phyloP scores from a whole-genome alignment of 2,329 filamentous ascomycete species.

The Diaporthe sp. region DNA sequence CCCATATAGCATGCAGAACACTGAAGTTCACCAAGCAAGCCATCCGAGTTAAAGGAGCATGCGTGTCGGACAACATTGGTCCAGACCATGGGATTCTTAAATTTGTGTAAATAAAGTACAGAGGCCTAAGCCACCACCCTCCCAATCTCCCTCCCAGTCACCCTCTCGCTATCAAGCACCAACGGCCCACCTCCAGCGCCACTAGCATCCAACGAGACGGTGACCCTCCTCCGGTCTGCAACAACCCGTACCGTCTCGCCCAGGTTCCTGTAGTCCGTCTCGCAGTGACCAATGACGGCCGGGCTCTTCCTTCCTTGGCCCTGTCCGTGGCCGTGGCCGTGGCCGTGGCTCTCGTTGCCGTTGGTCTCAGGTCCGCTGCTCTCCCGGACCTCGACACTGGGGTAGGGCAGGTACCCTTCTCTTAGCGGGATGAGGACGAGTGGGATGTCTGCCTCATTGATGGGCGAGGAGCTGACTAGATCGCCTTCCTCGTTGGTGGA shows the following conservation, averaged over 20 bases:
- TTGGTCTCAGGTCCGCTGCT: neutral
- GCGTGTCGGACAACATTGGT: neutral
- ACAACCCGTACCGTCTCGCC: slow-evolving; percentile 83
- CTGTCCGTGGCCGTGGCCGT: slow-evolving; percentile 34
- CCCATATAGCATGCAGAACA: neutral
- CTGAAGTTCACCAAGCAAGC: too few relatives aligned
- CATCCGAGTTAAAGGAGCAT: too few relatives aligned
- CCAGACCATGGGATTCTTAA: too few relatives aligned
- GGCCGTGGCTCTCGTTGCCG: slow-evolving; percentile 23
- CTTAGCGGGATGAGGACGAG: slow-evolving; percentile 85
- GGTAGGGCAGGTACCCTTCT: slow-evolving; percentile 82
- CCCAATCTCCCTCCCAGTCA: slow-evolving; percentile 42
- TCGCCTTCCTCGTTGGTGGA: slow-evolving; percentile 38
- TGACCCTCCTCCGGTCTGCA: slow-evolving; percentile 78
- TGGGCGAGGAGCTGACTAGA: slow-evolving; percentile 54
- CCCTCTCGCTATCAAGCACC: slow-evolving; percentile 72
- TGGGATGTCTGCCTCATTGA: slow-evolving; percentile 70
- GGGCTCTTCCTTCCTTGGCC: slow-evolving; percentile 40
- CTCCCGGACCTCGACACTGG: slow-evolving; percentile 82
- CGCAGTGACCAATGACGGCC: slow-evolving; percentile 66
- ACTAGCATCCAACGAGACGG: slow-evolving; percentile 77
- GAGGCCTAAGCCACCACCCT: slow-evolving; percentile 52
- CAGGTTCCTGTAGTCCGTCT: slow-evolving; percentile 84
- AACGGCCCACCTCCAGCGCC: slow-evolving; percentile 75
- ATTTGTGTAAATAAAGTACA: neutral